These are phyloP conservation scores for Podospora sp. DNA, from an alignment of 495 filamentous ascomycete species.

Conservation along the genomic window DNA sequence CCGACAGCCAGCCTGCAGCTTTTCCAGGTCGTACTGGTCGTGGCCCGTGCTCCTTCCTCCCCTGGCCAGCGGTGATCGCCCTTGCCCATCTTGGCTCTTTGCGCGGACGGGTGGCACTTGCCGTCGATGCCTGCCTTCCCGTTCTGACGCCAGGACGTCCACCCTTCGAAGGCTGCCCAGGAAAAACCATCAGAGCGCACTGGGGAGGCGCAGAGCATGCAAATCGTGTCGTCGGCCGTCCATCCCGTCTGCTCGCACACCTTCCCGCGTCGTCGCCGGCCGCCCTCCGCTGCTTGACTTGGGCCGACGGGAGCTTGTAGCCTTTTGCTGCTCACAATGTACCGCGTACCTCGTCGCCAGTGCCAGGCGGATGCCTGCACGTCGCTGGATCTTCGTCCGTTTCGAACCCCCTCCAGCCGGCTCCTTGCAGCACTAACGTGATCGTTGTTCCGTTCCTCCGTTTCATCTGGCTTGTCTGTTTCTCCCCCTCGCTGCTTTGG, in stretches of 20 bases:
- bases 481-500: neutral
- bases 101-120: conserved; percentile 1
- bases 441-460: neutral
- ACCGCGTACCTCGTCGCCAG: neutral
- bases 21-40: neutral
- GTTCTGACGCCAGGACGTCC: neutral
- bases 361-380: conserved; percentile 2
- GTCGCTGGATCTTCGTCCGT: conserved; percentile 6
- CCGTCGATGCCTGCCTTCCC: conserved; percentile 1
- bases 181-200: neutral
- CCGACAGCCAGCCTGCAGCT: neutral
- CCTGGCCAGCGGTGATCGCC: neutral
- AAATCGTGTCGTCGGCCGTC: neutral
- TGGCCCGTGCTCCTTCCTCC: conserved; percentile 6
- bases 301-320: neutral
- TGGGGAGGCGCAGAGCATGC: neutral
- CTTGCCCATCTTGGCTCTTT: neutral
- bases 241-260: neutral
- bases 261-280: neutral
- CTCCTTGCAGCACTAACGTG: conserved; percentile 4
- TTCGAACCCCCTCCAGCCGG: neutral
- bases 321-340: neutral
- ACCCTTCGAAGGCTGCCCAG: neutral
- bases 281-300: neutral
- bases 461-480: neutral